A percentile compares a stretch with the other conserved stretches of the same genome.
Conservation (phyloP, 805 yeast genomes). For the Metschnikowia lachancei region DNA sequence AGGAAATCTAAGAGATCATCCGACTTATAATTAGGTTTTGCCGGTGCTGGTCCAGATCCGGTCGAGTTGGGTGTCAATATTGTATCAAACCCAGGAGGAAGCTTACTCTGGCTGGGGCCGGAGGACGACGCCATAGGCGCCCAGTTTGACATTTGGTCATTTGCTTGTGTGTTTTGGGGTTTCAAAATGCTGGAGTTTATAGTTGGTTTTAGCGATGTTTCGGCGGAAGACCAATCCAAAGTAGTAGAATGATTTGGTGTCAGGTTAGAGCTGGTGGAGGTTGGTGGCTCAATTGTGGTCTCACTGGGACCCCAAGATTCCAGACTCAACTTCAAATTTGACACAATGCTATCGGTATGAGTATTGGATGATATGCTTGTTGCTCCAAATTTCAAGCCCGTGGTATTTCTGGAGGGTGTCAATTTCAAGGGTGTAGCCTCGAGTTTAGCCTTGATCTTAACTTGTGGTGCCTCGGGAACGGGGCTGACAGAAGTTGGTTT, state of each 20-base stretch:
- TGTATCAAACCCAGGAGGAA: slow-evolving; percentile 36
- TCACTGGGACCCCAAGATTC: background rate
- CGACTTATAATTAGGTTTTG: background rate
- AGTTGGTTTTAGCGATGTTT: slow-evolving; percentile 2
- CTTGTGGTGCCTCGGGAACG: background rate
- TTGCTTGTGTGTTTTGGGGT: slow-evolving; percentile 1
- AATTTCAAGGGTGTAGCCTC: slow-evolving; percentile 10
- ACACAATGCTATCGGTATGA: background rate
- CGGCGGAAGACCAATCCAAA: slow-evolving; percentile 11
- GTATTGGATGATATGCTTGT: slow-evolving; percentile 7
- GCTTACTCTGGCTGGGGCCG: slow-evolving; percentile 13
- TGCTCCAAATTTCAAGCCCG: slow-evolving; percentile 11
- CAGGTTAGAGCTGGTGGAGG: background rate
- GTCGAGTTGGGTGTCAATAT: slow-evolving; percentile 27
- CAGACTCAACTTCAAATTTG: slow-evolving; percentile 6
- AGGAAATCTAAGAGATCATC: slow-evolving; percentile 19
- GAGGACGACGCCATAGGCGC: slow-evolving; percentile 9
- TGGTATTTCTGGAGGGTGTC: slow-evolving; percentile 6
- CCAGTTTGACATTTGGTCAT: slow-evolving; percentile 3
- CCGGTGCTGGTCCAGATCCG: slow-evolving; percentile 5
- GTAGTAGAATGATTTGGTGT: background rate
- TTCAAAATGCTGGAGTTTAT: background rate
- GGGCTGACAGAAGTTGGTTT: slow-evolving; percentile 10
- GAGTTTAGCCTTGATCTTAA: slow-evolving; percentile 1
- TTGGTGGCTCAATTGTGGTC: background rate